Base-by-base conservation (phyloP, 2,329 filamentous ascomycete species). In the Alternaria conjuncta region DNA sequence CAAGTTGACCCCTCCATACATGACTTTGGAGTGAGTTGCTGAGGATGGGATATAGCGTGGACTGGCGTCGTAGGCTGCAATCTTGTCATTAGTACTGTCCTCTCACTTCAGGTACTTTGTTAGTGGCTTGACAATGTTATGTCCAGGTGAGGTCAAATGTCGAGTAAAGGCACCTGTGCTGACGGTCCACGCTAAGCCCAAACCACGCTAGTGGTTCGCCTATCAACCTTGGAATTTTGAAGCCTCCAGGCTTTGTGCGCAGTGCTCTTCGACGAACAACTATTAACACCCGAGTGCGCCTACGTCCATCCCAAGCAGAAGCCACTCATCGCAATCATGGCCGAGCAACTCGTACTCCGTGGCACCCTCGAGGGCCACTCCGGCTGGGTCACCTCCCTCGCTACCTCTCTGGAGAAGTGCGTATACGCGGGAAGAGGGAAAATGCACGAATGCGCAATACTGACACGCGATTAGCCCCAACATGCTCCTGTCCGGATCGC, bases 321-420 rank as follows among this genome's bases (percentile, higher is more conserved):
- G 77, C 73, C 77, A 78, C 73, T 69, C 68, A 72, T 65, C 66
- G 66, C 69, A 79, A 84, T 81, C 82, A 96, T 96, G 92, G 90
- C 92, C 88, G 92, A 96, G 89, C 92, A 95, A 89, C 88, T 96
- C 84, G 93, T 96, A 87, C 91, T 96, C 86, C 94, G 95, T 88
- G 93, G 93, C 84, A 96, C 92, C 88, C 92, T 97, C 85, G 93
- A 96, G 91, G 95, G 95, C 90, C 95, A 98, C 91, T 96, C 92
- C 89, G 95, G 95, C 89, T 98, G 95, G 95, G 95, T 98, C 87
- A 98, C 95, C 86, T 94, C 90, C 87, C 89, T 98, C 86, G 95
- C 95, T 80, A 98, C 95, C 84, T 97, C 95, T 80, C 92, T 97
- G 87, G 95, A 98, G 92, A 97, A 97, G 93, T 96, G 72, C 67